Percentiles rank a stretch among this genome's conserved stretches.
Evolutionary conservation across 2,329 filamentous ascomycete species (phyloP).

Genomic region (Penicillium sp.): DNA sequence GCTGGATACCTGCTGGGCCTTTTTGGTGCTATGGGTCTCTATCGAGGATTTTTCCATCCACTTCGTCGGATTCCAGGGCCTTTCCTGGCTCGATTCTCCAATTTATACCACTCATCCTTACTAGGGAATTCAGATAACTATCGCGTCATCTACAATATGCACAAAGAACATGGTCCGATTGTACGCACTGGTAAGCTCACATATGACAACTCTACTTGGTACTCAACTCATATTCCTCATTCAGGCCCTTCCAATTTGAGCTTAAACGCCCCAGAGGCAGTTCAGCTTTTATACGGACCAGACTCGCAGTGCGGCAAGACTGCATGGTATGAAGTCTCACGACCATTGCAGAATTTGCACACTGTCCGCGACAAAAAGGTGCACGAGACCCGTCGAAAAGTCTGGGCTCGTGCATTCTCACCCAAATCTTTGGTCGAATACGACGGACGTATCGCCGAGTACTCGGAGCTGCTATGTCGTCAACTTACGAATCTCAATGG

Average conservation of each 20-base stretch:
- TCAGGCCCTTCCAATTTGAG: not conserved
- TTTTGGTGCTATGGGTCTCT: not conserved
- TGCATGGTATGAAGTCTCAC: not conserved
- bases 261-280: not conserved
- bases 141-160: not conserved
- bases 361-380: not conserved
- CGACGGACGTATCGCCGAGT: not conserved
- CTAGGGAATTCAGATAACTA: not conserved
- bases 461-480: not conserved
- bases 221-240: not conserved
- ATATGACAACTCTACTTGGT: not conserved
- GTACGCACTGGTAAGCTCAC: not conserved
- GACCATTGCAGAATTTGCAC: not conserved
- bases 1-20: not conserved
- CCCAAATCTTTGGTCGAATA: not conserved
- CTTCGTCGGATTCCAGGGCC: not conserved
- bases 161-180: not conserved
- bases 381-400: not conserved
- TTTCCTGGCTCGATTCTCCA: not conserved
- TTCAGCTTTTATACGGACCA: not conserved
- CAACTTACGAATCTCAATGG: not conserved
- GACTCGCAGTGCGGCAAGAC: not conserved
- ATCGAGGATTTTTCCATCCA: not conserved
- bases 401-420: not conserved
- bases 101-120: not conserved